These are phyloP conservation scores for Wickerhamiella allomyrinae DNA, from an alignment of 805 yeast genomes.

Conservation along the genomic window DNA sequence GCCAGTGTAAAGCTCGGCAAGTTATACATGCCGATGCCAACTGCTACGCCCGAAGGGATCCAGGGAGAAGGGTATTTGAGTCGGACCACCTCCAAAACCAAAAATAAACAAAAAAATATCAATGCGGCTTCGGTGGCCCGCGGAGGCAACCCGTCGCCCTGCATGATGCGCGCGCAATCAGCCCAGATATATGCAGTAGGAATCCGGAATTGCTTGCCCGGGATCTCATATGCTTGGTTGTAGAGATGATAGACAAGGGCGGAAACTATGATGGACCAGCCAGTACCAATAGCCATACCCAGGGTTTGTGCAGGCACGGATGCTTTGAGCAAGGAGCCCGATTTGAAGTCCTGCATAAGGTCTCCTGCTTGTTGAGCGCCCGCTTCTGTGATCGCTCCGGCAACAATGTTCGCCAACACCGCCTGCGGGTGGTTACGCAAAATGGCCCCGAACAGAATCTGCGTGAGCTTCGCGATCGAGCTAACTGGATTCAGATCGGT, in stretches of 20 bases:
- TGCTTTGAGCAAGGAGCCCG: constrained; percentile 85
- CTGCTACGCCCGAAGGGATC: constrained; percentile 91
- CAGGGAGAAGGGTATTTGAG: constrained; percentile 24
- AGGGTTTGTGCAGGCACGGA: constrained; percentile 82
- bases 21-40: constrained; percentile 91
- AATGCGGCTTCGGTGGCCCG: constrained; percentile 53
- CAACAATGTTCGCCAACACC: constrained; percentile 70
- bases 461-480: constrained; percentile 91
- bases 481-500: constrained; percentile 94
- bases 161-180: constrained; percentile 84
- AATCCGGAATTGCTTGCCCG: constrained; percentile 64
- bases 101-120: constrained; percentile 51
- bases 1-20: constrained; percentile 89
- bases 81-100: constrained; percentile 43
- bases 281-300: constrained; percentile 81
- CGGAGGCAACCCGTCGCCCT: constrained; percentile 83
- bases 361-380: constrained; percentile 99
- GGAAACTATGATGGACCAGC: constrained; percentile 69
- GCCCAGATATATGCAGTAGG: constrained; percentile 97
- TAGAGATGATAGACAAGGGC: constrained; percentile 73
- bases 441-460: constrained; percentile 68
- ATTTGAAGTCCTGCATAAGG: constrained; percentile 90
- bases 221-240: constrained; percentile 70
- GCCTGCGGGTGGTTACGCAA: constrained; percentile 72
- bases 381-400: constrained; percentile 96